Percentiles rank a stretch among this genome's conserved stretches.
Evolutionary conservation across 2,329 filamentous ascomycete species (phyloP).

Genomic region (Cladobotryum mycophilum): DNA sequence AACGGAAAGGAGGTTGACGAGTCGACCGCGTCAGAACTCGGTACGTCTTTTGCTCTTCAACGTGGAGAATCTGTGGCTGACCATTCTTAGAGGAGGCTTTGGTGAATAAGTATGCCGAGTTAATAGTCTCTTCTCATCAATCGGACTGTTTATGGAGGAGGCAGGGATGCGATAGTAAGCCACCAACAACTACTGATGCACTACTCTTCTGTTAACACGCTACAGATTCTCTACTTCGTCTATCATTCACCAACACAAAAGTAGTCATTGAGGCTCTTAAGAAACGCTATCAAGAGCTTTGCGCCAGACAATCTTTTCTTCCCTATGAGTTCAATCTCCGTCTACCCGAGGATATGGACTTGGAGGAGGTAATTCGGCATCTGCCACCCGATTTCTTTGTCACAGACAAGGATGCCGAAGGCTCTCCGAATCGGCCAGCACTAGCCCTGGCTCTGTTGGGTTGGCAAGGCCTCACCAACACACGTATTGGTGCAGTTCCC

Average conservation of each 20-base stretch:
- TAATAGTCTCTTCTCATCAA: constrained; percentile 69
- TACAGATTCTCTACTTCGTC: constrained; percentile 52
- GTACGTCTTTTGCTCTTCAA: constrained; percentile 19
- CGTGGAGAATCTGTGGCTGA: neutral
- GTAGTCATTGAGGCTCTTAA: constrained; percentile 52
- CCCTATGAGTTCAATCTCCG: constrained; percentile 58
- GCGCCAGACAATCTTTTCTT: constrained; percentile 46
- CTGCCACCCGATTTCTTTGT: constrained; percentile 52
- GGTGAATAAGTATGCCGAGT: constrained; percentile 66
- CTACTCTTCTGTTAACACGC: constrained; percentile 4
- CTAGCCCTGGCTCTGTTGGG: constrained; percentile 66
- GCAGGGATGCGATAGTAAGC: constrained; percentile 75
- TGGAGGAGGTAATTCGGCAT: constrained; percentile 44
- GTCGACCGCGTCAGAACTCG: constrained; percentile 54
- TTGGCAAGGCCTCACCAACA: constrained; percentile 61
- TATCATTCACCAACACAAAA: constrained; percentile 57
- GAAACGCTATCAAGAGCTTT: constrained; percentile 59
- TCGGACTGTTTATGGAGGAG: constrained; percentile 82
- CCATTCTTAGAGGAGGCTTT: constrained; percentile 51
- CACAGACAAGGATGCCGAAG: constrained; percentile 18
- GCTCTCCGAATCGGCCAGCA: constrained; percentile 51
- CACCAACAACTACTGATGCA: constrained; percentile 14
- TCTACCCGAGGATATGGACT: constrained; percentile 45
- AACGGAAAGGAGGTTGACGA: constrained; percentile 50
- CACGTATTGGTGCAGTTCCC: constrained; percentile 53